Percentiles rank a stretch among this genome's conserved stretches.
Conservation (phyloP, 768 basidiomycete species). For the Rhodosporidiobolus sp. region DNA sequence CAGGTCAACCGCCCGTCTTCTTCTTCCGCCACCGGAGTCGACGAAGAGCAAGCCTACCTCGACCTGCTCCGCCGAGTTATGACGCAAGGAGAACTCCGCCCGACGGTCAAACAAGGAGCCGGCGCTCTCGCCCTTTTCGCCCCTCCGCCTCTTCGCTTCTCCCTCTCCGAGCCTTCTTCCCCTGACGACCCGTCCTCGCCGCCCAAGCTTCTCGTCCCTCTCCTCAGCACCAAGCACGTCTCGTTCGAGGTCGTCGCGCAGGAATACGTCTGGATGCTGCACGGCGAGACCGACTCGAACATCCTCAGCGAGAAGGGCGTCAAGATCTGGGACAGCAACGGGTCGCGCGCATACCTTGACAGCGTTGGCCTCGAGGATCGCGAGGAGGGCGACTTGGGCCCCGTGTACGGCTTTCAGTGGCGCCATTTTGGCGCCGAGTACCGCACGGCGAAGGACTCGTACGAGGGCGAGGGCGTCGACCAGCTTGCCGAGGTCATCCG, state of each 20-base stretch:
- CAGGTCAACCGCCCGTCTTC: background rate
- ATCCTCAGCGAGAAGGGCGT: conserved; percentile 73
- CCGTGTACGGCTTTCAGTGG: conserved; percentile 71
- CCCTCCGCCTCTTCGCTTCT: conserved; percentile 64
- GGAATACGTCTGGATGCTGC: conserved; percentile 90
- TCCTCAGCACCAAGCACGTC: conserved; percentile 93
- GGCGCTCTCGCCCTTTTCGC: conserved; percentile 91
- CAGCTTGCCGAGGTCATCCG: conserved; percentile 81
- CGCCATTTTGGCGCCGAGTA: conserved; percentile 44
- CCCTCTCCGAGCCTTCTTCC: conserved; percentile 68
- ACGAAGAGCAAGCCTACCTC: conserved; percentile 85
- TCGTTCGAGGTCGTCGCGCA: conserved; percentile 84
- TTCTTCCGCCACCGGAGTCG: background rate
- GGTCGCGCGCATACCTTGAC: conserved; percentile 78
- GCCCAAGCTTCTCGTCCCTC: conserved; percentile 61
- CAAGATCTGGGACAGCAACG: conserved; percentile 97
- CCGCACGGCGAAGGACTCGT: conserved; percentile 51
- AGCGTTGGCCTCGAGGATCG: conserved; percentile 73
- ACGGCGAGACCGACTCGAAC: conserved; percentile 75
- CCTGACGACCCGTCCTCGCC: background rate
- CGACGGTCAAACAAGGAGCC: conserved; percentile 81
- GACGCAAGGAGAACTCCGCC: conserved; percentile 67
- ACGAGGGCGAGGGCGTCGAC: conserved; percentile 59
- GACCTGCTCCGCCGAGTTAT: conserved; percentile 73
- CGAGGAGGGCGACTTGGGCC: conserved; percentile 86